A percentile compares a stretch with the other conserved stretches of the same genome.
These are phyloP conservation scores for Alloteropsis semialata DNA, from an alignment of 176 grass and related monocot genomes.

Conservation along the genomic window DNA sequence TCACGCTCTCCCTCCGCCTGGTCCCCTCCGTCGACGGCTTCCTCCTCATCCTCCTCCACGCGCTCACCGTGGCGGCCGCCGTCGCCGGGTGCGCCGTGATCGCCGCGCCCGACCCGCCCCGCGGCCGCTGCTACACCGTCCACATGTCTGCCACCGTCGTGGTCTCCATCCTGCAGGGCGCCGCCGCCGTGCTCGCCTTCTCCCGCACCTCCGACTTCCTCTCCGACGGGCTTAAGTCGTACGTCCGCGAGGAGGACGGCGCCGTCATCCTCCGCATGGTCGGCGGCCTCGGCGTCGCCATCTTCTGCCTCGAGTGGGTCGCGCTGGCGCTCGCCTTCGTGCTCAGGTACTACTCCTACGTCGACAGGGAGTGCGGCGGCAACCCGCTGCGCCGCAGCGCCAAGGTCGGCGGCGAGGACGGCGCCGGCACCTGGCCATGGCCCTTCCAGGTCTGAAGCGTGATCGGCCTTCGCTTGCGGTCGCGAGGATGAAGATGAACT, in stretches of 20 bases:
- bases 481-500: not conserved
- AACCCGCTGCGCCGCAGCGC: constrained; percentile 58
- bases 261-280: constrained; percentile 92
- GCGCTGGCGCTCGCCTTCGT: constrained; percentile 89
- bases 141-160: constrained; percentile 81
- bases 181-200: constrained; percentile 77
- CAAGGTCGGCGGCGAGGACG: constrained; percentile 74
- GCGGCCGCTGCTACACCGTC: constrained; percentile 60
- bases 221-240: constrained; percentile 56
- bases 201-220: constrained; percentile 73
- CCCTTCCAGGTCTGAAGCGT: constrained; percentile 67
- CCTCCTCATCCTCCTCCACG: constrained; percentile 93
- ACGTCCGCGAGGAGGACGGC: constrained; percentile 86
- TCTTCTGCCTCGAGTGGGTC: constrained; percentile 97
- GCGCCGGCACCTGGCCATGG: constrained; percentile 64
- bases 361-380: constrained; percentile 51
- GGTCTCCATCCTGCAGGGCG: constrained; percentile 87
- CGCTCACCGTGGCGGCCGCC: constrained; percentile 72
- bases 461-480: not conserved
- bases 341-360: constrained; percentile 72
- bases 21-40: constrained; percentile 85
- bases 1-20: constrained; percentile 94
- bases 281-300: constrained; percentile 76
- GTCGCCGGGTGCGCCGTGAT: constrained; percentile 76
- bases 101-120: constrained; percentile 50